Evolutionary conservation across 768 basidiomycete species (phyloP), one percentile per base, ranked within the genome.

Genomic region (Trametes sanguinea): DNA sequence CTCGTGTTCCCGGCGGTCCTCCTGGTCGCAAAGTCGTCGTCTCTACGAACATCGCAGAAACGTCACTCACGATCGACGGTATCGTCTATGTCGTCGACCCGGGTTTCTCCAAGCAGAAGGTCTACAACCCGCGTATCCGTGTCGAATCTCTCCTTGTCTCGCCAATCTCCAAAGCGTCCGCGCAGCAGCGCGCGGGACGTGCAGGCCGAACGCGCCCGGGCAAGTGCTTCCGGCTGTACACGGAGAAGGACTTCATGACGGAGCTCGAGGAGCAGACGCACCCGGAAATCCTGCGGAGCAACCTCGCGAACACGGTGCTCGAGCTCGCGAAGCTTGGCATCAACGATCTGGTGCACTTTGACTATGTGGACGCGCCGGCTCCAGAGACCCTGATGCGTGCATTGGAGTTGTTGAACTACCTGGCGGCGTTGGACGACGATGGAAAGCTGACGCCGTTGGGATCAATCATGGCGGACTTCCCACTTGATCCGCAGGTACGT

Each of bases 71-170:
- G 2, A 98, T 99, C 60, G 96, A 99, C 67, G 96, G 96, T 22
- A 98, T 99, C 69, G 95, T 99, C n/a, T 99, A 98, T 69, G 96
- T 98, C 60, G 95, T 98, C 48, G 96, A 98, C 71, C 94, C 95
- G 0, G 95, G 95, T 1, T 97, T 98, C 78, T 95, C 91, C 37
- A 96, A 99, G 76, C 96, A 98, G 76, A 98, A 96, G 72, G 90
- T 98, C 51, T 99, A 98, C 79, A 98, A 98, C 73, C 97, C 96
- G 0, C 85, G 96, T 33, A 97, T 98, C 62, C 88, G 96, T 50
- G 96, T 98, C 17, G 96, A 99, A 78, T 90, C 89, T 63, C 78
- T 99, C 56, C 78, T 98, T 16, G 95, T 98, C 46, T 89, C 90
- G 54, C 95, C 95, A 0, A 99, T 98, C 68, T 96, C 94, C 32